Base-by-base conservation (phyloP, 164 flowering plant genomes). In the Echeveria elegans region DNA sequence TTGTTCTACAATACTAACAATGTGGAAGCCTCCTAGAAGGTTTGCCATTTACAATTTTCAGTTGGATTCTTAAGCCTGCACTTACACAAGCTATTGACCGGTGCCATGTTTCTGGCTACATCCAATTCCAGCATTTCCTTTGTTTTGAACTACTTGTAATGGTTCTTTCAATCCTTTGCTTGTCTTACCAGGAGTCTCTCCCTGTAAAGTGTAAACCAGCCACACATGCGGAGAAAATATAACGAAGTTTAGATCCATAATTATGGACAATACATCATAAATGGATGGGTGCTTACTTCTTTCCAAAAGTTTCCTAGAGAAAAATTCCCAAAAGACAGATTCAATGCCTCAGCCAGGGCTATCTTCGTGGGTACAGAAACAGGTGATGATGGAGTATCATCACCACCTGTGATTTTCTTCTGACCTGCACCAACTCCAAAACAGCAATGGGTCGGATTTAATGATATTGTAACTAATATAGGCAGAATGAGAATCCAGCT, bases 401-500 rank as follows among this genome's bases (percentile, higher is more conserved):
- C 71, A 66, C 41, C 77, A 68, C 34, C 73, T 48, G 24, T 65
- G 21, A 64, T 61, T 26, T 70, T 83, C 78, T 95, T 90, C 67
- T 92, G 95, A 31, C 98, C 99, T 12, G 94, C 97, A 45, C 94
- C 99, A 40, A 84, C 71, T 47, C 98, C 96, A 82, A 81, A 86
- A 52, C 91, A n/a, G n/a, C n/a, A n/a, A n/a, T n/a, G n/a, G n/a
- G n/a, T n/a, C n/a, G n/a, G n/a, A n/a, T n/a, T n/a, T n/a, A n/a
- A n/a, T n/a, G n/a, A n/a, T n/a, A n/a, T n/a, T n/a, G n/a, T n/a
- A n/a, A n/a, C n/a, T n/a, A n/a, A n/a, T n/a, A n/a, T n/a, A n/a
- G n/a, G n/a, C n/a, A n/a, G n/a, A n/a, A n/a, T n/a, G n/a, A n/a
- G n/a, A n/a, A n/a, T n/a, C n/a, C n/a, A n/a, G n/a, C n/a, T n/a